Percentiles rank a stretch among this genome's conserved stretches.
phyloP scores from a whole-genome alignment of 441 rosid species.

The Omphalea diandra region DNA sequence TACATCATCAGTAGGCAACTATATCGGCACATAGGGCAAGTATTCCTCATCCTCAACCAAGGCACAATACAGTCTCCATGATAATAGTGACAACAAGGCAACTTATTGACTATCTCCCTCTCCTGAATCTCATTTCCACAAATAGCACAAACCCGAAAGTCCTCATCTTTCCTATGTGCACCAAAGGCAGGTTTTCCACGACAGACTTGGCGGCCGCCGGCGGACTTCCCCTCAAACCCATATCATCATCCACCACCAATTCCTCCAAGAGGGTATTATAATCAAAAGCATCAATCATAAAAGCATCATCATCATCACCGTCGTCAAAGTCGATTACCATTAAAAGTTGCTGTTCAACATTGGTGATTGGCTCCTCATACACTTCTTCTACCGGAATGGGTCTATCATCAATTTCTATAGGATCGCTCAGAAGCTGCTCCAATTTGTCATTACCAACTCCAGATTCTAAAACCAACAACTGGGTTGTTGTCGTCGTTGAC shows the following conservation, averaged over 20 bases:
- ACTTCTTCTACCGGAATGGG: not conserved
- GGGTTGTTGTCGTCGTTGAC: no score
- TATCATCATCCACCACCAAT: conserved; percentile 1
- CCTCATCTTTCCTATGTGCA: not conserved
- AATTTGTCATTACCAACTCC: no score
- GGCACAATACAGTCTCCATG: conserved; percentile 45
- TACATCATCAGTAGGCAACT: conserved; percentile 41
- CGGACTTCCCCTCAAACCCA: not conserved
- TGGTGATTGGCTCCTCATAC: not conserved
- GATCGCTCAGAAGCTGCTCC: no score
- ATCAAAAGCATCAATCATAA: not conserved
- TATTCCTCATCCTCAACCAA: conserved; percentile 40
- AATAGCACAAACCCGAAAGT: conserved; percentile 43
- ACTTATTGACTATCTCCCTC: conserved; percentile 31
- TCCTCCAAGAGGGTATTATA: not conserved
- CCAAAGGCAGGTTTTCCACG: not conserved
- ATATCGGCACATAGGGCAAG: conserved; percentile 46
- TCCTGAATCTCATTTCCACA: conserved; percentile 38
- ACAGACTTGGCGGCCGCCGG: not conserved
- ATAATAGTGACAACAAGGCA: conserved; percentile 45
- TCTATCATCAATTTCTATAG: no score
- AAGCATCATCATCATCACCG: not conserved
- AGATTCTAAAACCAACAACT: no score
- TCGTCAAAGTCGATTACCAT: not conserved
- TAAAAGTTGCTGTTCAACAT: not conserved